phyloP scores from a whole-genome alignment of 2,329 filamentous ascomycete species.

The Aspergillus neoniger region DNA sequence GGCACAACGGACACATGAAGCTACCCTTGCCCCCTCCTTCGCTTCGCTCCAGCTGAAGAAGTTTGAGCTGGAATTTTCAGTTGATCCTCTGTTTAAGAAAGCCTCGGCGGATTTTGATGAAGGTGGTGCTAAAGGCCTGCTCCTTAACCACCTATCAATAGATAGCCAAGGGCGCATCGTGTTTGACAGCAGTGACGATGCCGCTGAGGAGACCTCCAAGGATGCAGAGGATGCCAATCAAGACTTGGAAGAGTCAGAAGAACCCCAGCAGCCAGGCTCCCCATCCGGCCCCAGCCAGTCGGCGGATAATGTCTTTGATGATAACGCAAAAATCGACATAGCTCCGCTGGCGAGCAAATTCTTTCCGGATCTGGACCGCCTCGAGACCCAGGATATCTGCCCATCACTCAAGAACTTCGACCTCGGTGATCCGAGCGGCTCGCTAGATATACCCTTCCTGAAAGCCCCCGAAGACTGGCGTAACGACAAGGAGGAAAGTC shows the following conservation, averaged over 20 bases:
- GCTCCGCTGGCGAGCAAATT: constrained; percentile 73
- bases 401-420: constrained; percentile 94
- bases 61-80: constrained; percentile 93
- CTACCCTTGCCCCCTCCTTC: constrained; percentile 89
- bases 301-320: constrained; percentile 39
- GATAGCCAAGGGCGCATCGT: constrained; percentile 90
- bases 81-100: constrained; percentile 99
- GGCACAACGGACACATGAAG: constrained; percentile 79
- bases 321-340: constrained; percentile 78
- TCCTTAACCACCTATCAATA: constrained; percentile 96
- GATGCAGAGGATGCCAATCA: constrained; percentile 37
- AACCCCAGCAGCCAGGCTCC: constrained; percentile 44
- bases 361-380: constrained; percentile 74
- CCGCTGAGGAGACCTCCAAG: constrained; percentile 54
- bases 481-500: constrained; percentile 61
- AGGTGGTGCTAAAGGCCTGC: constrained; percentile 89
- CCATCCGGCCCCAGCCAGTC: constrained; percentile 33
- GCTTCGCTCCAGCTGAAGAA: constrained; percentile 90
- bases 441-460: constrained; percentile 87
- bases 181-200: constrained; percentile 96
- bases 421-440: constrained; percentile 79
- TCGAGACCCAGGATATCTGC: constrained; percentile 89
- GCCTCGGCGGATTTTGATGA: constrained; percentile 98
- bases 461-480: constrained; percentile 86
- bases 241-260: constrained; percentile 40